Base-by-base conservation (phyloP, 2,329 filamentous ascomycete species). In the Aspergillus sp. region DNA sequence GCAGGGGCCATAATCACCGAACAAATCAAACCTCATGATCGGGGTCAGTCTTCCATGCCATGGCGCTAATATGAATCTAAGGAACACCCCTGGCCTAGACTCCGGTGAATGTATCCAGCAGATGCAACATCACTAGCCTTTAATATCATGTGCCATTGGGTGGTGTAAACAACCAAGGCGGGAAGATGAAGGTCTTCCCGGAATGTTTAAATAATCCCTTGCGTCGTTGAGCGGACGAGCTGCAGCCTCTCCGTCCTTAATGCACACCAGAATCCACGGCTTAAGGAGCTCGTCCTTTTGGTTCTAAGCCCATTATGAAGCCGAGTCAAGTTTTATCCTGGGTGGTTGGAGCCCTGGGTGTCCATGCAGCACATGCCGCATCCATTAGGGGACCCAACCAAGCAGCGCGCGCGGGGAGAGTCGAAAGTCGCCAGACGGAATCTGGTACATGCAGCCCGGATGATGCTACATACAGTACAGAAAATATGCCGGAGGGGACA, bases 391-490 rank as follows among this genome's bases (percentile, higher is more conserved):
- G 11, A 12, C 48, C 34, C 6, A 39, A 37, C 12, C 33, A 19
- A 15, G 13, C 15, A 4, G 12, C 3, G 11, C 8, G 15, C 7
- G 30, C 17, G 7, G 11, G 20, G 5, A n/a, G 6, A 5, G 7
- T 34, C 24, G 11, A n/a, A 9, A 19, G n/a, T 17, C 40, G 40
- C 5, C 17, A 52, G 12, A 9, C n/a, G 11, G n/a, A 24, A 34
- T 24, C 24, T 15, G 39, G 44, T 12, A 17, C 15, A 33, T 58
- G 56, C 41, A 54, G 30, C n/a, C 45, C 51, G 3, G 13, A 20
- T 17, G 56, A 54, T 17, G 46, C 27, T 4, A 58, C 56, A 7
- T 58, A 58, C 40, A 58, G 56, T n/a, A 27, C 37, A 6, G 51
- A 58, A 27, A 42, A 2, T 6, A 58, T 58, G 51, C 56, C 56